A percentile compares a stretch with the other conserved stretches of the same genome.
These are phyloP conservation scores for Gossypium trilobum DNA, from an alignment of 441 rosid species.

Conservation along the genomic window DNA sequence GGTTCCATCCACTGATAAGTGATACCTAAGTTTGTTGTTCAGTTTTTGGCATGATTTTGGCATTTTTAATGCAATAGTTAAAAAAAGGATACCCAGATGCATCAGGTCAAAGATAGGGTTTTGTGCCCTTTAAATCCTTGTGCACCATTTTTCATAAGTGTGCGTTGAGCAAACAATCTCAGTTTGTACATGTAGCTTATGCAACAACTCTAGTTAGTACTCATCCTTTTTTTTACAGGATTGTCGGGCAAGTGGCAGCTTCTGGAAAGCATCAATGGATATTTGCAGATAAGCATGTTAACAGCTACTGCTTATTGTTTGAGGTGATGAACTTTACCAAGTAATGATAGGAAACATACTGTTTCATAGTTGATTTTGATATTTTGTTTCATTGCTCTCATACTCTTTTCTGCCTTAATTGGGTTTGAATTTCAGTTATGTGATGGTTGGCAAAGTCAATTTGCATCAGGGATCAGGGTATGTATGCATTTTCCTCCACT, in stretches of 20 bases:
- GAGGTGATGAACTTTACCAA: conserved; percentile 43
- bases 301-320: conserved; percentile 33
- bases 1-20: conserved; percentile 16
- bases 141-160: neutral
- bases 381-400: conserved; percentile 7
- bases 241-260: conserved; percentile 77
- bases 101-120: neutral
- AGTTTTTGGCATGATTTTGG: neutral
- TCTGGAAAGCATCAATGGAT: conserved; percentile 78
- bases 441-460: conserved; percentile 74
- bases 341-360: neutral
- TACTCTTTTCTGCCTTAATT: neutral
- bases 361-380: neutral
- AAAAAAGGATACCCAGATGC: neutral
- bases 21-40: conserved; percentile 3
- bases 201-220: conserved; percentile 8
- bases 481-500: conserved; percentile 10
- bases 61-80: neutral
- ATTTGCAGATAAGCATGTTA: conserved; percentile 39
- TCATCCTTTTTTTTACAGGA: conserved; percentile 40
- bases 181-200: neutral
- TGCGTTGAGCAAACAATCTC: neutral
- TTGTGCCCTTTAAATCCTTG: neutral
- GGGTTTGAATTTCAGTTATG: conserved; percentile 41
- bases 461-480: conserved; percentile 78